Evolutionary conservation across 140 eudicot genomes (phyloP), one percentile per base, ranked within the genome.

Genomic region (Stevia rebaudiana): DNA sequence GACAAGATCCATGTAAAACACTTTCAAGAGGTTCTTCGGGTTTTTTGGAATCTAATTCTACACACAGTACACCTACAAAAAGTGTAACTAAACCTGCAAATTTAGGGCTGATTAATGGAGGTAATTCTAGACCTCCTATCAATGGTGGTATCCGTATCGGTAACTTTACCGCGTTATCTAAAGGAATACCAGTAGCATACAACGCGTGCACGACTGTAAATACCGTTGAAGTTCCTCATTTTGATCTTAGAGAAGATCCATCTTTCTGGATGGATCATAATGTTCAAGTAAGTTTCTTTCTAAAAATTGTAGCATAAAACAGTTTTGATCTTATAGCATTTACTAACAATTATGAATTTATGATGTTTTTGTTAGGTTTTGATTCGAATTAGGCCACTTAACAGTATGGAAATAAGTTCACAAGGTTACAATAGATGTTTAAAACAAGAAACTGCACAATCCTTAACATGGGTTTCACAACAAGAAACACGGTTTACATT

Each of bases 201-300:
- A 82, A 42, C 47, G 65, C 58, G 5, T 44, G 54, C 15, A 73
- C 81, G 18, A 78, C 73, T 48, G 87, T 88, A 44, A 83, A 83
- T 76, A 58, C 87, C 1, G 78, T 78, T 18, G 94, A 92, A 24
- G 96, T 88, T 54, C 95, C 96, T 1, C 88, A 83, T 85, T 88
- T 85, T 60, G 94, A 83, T 33, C 96, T 92, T 54, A 85, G 80
- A 56, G 97, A 85, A 74, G 94, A 88, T 81, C 86, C 99, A 67
- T 83, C 99, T 6, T 92, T 92, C 76, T 92, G 99, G 99, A 79
- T 85, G 92, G 95, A 92, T 67, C 99, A 88, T 68, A 92, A 75
- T 76, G 96, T 92, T 41, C 99, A 92, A 65, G 99, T 92, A 79
- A 72, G 78, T 16, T 66, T 39, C 47, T 17, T 44, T 2, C 0